A percentile compares a stretch with the other conserved stretches of the same genome.
Conservation (phyloP, 129 eudicot genomes). For the Flaveria robusta region DNA sequence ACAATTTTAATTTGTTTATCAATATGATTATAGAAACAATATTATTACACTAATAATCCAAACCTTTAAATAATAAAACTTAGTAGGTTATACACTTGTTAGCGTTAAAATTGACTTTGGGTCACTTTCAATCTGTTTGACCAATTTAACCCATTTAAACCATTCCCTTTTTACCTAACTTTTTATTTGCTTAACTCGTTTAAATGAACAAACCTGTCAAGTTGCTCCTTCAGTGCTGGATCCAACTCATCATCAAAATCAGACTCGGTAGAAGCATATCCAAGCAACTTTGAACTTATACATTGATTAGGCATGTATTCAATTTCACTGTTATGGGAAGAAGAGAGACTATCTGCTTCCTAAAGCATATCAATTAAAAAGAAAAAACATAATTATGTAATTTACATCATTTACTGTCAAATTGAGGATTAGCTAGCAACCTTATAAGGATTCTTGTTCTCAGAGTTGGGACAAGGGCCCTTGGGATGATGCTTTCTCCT, state of each 20-base stretch:
- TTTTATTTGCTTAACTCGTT: not conserved
- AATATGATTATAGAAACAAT: not conserved
- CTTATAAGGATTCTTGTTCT: constrained; percentile 46
- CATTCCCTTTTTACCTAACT: not conserved
- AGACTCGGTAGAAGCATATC: constrained; percentile 39
- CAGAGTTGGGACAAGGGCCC: constrained; percentile 36
- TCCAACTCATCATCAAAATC: constrained; percentile 71
- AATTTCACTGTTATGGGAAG: constrained; percentile 41
- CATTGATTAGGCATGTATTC: constrained; percentile 41
- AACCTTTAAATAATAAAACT: not conserved
- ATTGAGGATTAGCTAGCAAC: constrained; percentile 30
- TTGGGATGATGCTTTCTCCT: constrained; percentile 53
- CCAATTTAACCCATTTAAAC: not conserved
- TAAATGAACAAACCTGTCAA: constrained; percentile 53
- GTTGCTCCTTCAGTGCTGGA: constrained; percentile 66
- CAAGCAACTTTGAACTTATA: constrained; percentile 36
- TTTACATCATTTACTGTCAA: not conserved
- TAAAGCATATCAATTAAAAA: constrained; percentile 17
- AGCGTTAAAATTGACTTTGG: not conserved
- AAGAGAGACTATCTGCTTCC: constrained; percentile 39
- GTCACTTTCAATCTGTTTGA: not conserved
- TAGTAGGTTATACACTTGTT: not conserved
- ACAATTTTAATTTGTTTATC: not conserved
- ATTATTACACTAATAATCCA: not conserved
- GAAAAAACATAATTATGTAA: not conserved